Evolutionary conservation across 2,329 filamentous ascomycete species (phyloP).

Genomic region (Lachnellula cervina): DNA sequence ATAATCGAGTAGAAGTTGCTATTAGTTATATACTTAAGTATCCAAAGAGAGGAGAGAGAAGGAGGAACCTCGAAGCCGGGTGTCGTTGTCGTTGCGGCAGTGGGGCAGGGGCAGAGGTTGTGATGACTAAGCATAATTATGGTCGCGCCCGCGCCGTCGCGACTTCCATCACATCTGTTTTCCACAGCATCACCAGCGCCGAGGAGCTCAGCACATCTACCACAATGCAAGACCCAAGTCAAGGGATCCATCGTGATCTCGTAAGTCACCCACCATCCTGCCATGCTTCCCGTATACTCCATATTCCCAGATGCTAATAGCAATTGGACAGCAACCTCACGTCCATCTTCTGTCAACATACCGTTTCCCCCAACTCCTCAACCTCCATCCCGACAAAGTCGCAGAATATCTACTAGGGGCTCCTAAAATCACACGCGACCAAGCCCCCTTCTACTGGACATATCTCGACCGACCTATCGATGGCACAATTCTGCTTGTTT

Average conservation of each 20-base stretch:
- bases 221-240: slow-evolving; percentile 42
- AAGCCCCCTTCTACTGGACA: slow-evolving; percentile 87
- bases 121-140: too few species aligned
- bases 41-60: too few species aligned
- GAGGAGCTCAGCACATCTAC: background rate
- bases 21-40: too few species aligned
- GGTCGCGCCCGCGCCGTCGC: background rate
- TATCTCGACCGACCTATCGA: slow-evolving; percentile 80
- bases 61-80: too few species aligned
- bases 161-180: background rate
- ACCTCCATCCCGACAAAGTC: slow-evolving; percentile 69
- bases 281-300: too few species aligned
- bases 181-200: too few species aligned
- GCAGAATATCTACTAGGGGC: slow-evolving; percentile 80
- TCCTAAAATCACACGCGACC: slow-evolving; percentile 78
- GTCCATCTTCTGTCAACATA: slow-evolving; percentile 84
- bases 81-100: too few species aligned
- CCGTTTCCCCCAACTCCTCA: slow-evolving; percentile 69
- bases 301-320: slow-evolving; percentile 9
- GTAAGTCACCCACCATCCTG: slow-evolving; percentile 31
- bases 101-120: too few species aligned
- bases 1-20: too few species aligned
- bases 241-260: slow-evolving; percentile 40
- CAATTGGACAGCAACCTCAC: slow-evolving; percentile 44
- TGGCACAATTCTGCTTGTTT: slow-evolving; percentile 77